Evolutionary conservation across 83 land plant genomes (phyloP).

Genomic region (Larix sibirica): DNA sequence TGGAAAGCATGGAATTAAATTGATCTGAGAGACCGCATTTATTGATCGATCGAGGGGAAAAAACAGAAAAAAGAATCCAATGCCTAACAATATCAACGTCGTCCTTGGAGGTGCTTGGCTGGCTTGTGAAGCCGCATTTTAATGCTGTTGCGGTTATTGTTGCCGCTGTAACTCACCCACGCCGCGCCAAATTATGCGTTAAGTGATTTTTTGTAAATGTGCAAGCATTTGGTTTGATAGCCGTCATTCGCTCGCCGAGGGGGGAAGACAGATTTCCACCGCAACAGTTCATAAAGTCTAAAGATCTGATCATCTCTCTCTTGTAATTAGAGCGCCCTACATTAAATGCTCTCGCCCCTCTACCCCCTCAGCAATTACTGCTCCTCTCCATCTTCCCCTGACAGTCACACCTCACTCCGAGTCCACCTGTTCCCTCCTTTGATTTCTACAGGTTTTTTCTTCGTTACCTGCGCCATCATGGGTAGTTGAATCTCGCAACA

Average conservation of each 20-base stretch:
- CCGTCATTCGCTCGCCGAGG: slow-evolving; percentile 13
- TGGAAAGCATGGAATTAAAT: no score
- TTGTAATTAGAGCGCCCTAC: slow-evolving; percentile 19
- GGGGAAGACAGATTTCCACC: slow-evolving; percentile 8
- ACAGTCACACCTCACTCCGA: slow-evolving; percentile 12
- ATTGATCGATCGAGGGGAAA: no score
- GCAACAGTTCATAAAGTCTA: neutral
- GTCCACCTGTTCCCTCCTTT: slow-evolving; percentile 11
- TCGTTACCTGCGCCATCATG: neutral
- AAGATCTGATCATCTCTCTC: slow-evolving; percentile 15
- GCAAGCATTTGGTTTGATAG: slow-evolving; percentile 14
- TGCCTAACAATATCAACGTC: no score
- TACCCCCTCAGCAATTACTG: slow-evolving; percentile 52
- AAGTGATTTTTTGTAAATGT: no score
- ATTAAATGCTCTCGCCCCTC: slow-evolving; percentile 57
- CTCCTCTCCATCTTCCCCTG: slow-evolving; percentile 24
- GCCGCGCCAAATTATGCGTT: no score
- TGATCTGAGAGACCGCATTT: no score
- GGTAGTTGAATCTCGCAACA: neutral
- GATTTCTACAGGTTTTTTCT: neutral
- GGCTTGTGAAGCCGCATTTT: no score
- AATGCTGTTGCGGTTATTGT: no score
- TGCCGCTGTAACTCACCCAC: no score
- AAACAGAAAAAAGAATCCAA: no score
- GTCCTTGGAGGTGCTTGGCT: no score